Base-by-base conservation (phyloP, 192 early-diverging fungal genomes). In the Phlyctochytrium planicorne region DNA sequence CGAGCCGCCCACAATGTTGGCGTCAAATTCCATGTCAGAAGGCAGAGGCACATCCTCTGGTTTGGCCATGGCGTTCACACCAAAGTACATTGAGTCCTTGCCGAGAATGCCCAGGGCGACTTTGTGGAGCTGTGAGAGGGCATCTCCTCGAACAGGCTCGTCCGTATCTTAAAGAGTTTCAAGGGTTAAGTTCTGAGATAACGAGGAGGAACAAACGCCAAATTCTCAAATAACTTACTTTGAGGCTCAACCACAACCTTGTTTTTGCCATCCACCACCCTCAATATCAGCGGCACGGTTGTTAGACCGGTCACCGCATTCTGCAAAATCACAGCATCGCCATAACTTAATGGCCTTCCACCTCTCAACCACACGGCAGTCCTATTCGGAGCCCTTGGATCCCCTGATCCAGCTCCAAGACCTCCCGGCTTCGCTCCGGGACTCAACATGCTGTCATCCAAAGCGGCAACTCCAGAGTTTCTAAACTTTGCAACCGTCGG, bases 71-170 rank as follows among this genome's bases (percentile, higher is more conserved):
- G n/a, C n/a, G 40, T 47, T 47, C 10, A 47, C 40, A 47, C 40
- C 40, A 6, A 47, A 20, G 53, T 73, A 76, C 2, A 47, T 36
- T 17, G 60, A 64, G 0, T 83, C 63, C 37, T 87, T 74, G 16
- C 84, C 83, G 1, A 80, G 82, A 59, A 93, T 83, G 73, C 94
- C 90, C 71, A 96, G 87, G 0, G 93, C 93, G 17, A 96, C 85
- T 81, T 96, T 96, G 80, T 96, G 93, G 57, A 96, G 73, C 72
- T 93, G 93, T 20, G 90, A 91, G 1, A 96, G 87, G 1, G 93
- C 91, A 68, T 96, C 94, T 34, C 91, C 91, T 30, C 59, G 59
- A n/a, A 47, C 40, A 47, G 10, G 40, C 10, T 6, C 10, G 10
- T 47, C 40, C 10, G 40, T 14, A 47, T 47, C 40, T 20, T 47